Evolutionary conservation across 345 rosid genomes (phyloP).

Genomic region (Salix udensis): DNA sequence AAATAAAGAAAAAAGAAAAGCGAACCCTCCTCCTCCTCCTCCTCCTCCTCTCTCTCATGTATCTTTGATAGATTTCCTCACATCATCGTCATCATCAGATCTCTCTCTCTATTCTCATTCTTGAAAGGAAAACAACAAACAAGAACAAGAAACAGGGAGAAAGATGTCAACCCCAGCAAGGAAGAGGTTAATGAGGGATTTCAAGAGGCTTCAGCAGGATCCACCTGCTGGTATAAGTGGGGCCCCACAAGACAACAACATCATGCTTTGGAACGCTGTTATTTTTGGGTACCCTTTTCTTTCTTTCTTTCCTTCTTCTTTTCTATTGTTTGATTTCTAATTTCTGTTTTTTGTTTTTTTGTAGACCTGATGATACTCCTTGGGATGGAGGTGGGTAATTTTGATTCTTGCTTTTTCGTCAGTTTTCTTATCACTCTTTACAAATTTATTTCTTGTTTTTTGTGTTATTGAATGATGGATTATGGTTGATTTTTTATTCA

Average conservation of each 20-base stretch:
- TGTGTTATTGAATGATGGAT: not conserved
- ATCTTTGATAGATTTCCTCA: not conserved
- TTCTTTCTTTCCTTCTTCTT: not conserved
- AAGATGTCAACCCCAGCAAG: constrained; percentile 31
- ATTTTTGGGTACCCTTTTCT: constrained; percentile 25
- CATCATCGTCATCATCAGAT: not conserved
- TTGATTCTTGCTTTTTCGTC: not conserved
- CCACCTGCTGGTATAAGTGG: constrained; percentile 39
- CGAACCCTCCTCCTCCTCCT: not conserved
- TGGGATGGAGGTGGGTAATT: constrained; percentile 79
- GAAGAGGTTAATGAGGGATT: constrained; percentile 39
- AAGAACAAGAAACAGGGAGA: not conserved
- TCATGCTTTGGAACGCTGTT: constrained; percentile 35
- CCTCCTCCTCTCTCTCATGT: not conserved
- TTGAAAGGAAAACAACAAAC: not conserved
- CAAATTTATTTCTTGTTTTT: no score
- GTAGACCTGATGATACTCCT: constrained; percentile 74
- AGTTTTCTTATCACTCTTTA: not conserved
- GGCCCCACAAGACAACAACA: constrained; percentile 33
- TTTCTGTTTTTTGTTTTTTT: constrained; percentile 12
- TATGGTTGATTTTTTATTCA: not conserved
- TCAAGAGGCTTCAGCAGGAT: constrained; percentile 37
- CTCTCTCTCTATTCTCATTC: not conserved
- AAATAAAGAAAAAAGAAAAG: not conserved
- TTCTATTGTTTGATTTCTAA: not conserved